These are phyloP conservation scores for Neckera pumila DNA, from an alignment of 225 moss, liverwort and hornwort genomes.

Conservation along the genomic window DNA sequence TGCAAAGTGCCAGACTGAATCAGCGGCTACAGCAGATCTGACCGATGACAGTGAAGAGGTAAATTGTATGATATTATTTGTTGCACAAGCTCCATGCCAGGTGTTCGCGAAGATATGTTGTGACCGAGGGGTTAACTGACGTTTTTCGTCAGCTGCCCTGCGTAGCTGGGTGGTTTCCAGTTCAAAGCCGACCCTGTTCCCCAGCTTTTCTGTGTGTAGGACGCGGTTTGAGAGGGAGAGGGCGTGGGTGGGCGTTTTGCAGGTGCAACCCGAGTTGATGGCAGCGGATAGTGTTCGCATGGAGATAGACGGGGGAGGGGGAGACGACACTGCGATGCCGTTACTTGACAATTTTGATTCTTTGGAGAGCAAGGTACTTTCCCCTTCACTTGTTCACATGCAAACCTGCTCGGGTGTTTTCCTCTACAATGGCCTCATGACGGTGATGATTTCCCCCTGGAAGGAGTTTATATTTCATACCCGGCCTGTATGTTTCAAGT, in stretches of 20 bases:
- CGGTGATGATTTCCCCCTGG: not conserved
- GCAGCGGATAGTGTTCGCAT: constrained; percentile 97
- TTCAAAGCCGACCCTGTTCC: not conserved
- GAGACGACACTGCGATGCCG: constrained; percentile 71
- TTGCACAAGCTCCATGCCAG: not conserved
- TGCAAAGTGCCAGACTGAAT: constrained; percentile 91
- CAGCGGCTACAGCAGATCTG: constrained; percentile 71
- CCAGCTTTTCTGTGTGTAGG: not conserved
- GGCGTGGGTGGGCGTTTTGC: constrained; percentile 5
- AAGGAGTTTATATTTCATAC: not conserved
- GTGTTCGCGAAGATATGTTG: not conserved
- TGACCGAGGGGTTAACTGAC: not conserved
- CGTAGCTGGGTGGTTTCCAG: not conserved
- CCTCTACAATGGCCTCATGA: not conserved
- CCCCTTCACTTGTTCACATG: not conserved
- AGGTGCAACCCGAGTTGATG: constrained; percentile 96
- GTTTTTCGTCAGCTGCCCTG: not conserved
- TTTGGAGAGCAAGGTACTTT: constrained; percentile 71
- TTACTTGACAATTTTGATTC: constrained; percentile 98
- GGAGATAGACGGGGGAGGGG: constrained; percentile 82
- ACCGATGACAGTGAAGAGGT: constrained; percentile 88
- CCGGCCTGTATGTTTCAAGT: not conserved
- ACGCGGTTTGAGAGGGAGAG: constrained; percentile 1
- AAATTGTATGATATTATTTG: not conserved
- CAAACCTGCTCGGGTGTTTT: not conserved